These are phyloP conservation scores for Sapria himalayana DNA, from an alignment of 345 rosid genomes.

Conservation along the genomic window DNA sequence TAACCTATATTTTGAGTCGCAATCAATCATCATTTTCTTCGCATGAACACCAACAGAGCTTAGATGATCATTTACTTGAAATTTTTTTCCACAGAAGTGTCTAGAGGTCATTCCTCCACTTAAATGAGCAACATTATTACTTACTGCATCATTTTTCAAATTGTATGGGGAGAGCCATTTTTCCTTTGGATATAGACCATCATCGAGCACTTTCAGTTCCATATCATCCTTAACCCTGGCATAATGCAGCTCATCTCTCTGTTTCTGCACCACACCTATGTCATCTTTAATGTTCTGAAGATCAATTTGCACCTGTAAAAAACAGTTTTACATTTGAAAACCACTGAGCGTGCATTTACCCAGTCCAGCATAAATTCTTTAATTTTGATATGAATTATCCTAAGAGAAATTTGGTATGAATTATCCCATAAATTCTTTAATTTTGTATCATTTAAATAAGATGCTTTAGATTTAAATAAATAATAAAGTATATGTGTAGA, in stretches of 20 bases:
- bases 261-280: conserved; percentile 68
- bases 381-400: too few relatives aligned
- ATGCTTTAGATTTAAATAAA: too few relatives aligned
- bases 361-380: too few relatives aligned
- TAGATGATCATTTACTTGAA: conserved; percentile 43
- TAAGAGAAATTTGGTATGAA: too few relatives aligned
- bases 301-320: conserved; percentile 56
- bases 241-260: conserved; percentile 61
- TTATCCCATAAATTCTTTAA: too few relatives aligned
- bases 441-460: too few relatives aligned
- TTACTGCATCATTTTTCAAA: conserved; percentile 26
- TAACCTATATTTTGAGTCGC: conserved; percentile 62
- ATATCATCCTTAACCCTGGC: conserved; percentile 63
- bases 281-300: conserved; percentile 82
- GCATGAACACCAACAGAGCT: conserved; percentile 54
- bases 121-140: conserved; percentile 28
- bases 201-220: conserved; percentile 74
- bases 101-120: conserved; percentile 46
- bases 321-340: too few relatives aligned
- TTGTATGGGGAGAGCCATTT: conserved; percentile 40
- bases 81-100: conserved; percentile 10
- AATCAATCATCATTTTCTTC: conserved; percentile 42
- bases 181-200: conserved; percentile 42
- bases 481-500: too few relatives aligned
- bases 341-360: too few relatives aligned